Base-by-base conservation (phyloP, 176 grass and related monocot species). In the Cenchrus americanus region DNA sequence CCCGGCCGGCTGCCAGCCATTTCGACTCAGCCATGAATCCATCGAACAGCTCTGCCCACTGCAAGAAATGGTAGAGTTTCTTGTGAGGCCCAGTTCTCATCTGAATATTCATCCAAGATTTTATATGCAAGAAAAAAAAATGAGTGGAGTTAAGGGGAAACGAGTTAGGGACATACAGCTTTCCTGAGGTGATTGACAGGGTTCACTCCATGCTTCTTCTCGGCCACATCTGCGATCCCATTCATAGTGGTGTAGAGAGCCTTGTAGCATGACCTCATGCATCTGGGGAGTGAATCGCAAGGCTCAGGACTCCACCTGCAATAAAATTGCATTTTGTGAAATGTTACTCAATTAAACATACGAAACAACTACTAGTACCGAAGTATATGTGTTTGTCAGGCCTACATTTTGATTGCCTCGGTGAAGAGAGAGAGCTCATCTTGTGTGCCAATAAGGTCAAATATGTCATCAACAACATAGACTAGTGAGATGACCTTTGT, bases 381-480 rank as follows among this genome's bases (percentile, higher is more conserved):
- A 34, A 34, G 32, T 34, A 34, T 34, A 37, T 3, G 4, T 37
- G 1, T 37, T 37, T 37, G 34, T 7, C 5, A 41, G 24, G 4
- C 77, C 82, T 88, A 91, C 94, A 24, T 78, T 62, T 86, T 73
- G 46, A 93, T 81, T n/a, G 91, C 81, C 8, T 88, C 17, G 0
- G 80, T 89, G 34, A 93, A 93, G 50, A 83, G 58, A 4, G 48
- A 68, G 5, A 97, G 84, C 51, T 97, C 89, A 4, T 93, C 84
- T 22, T 23, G 14, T 74, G 83, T 89, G 12, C 89, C 87, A 13
- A 81, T 19, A 14, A 91, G 40, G 69, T 97, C 94, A 84, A 87
- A 97, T 17, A 97, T 84, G 76, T 97, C 94, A 66, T 97, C 94
- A 34, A 97, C 83, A 64, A 90, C 32, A 30, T 97, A 97, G 13